These are phyloP conservation scores for Globisporangium abappressorium DNA, from an alignment of 352 stramenopile species.

Conservation along the genomic window DNA sequence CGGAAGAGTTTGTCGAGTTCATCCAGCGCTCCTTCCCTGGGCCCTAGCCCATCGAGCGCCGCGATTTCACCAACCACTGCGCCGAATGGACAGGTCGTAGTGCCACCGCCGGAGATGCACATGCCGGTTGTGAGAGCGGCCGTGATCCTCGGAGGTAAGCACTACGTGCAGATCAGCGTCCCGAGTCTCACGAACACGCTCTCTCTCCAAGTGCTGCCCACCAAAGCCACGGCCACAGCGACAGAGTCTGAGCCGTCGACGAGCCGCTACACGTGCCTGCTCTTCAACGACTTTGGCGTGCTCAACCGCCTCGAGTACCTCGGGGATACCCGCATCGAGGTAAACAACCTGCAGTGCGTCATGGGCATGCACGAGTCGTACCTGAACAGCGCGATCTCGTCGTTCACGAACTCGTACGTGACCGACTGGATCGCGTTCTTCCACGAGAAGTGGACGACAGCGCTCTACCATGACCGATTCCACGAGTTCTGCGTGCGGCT, in stretches of 20 bases:
- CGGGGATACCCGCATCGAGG: constrained; percentile 47
- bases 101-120: constrained; percentile 65
- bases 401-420: constrained; percentile 67
- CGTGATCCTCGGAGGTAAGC: constrained; percentile 45
- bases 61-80: not conserved
- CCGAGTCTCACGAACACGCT: constrained; percentile 67
- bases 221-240: constrained; percentile 28
- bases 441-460: constrained; percentile 64
- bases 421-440: constrained; percentile 87
- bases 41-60: not conserved
- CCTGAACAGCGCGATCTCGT: constrained; percentile 78
- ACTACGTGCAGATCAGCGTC: constrained; percentile 73
- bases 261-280: constrained; percentile 57
- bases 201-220: constrained; percentile 55
- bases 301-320: constrained; percentile 73
- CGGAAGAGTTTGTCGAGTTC: constrained; percentile 14
- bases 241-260: constrained; percentile 11
- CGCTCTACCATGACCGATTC: constrained; percentile 80
- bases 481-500: constrained; percentile 65
- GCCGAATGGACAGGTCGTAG: constrained; percentile 26
- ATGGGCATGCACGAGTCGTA: constrained; percentile 85
- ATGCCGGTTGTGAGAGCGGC: constrained; percentile 54
- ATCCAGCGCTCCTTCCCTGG: not conserved
- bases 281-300: constrained; percentile 78
- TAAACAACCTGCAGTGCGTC: constrained; percentile 67